Evolutionary conservation across 768 basidiomycete genomes (phyloP).

Genomic region (Xerocomellus intermedius): DNA sequence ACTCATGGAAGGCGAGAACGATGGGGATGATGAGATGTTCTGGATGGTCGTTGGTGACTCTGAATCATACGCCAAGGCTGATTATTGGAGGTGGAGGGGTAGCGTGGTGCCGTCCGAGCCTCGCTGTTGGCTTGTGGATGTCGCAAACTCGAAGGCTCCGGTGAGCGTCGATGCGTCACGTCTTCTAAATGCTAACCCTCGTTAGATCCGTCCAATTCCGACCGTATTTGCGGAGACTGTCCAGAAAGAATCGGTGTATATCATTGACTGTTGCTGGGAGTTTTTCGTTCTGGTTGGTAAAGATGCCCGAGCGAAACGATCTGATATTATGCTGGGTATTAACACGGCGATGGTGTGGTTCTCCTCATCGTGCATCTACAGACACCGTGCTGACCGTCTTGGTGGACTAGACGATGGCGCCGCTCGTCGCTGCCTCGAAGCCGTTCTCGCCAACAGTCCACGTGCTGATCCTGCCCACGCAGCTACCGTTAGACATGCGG

Average conservation of each 20-base stretch:
- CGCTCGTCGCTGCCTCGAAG: slow-evolving; percentile 46
- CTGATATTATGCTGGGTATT: slow-evolving; percentile 62
- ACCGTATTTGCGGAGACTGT: slow-evolving; percentile 40
- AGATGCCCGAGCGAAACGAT: slow-evolving; percentile 58
- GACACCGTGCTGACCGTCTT: neutral
- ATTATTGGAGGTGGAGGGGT: slow-evolving; percentile 79
- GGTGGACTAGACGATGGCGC: slow-evolving; percentile 50
- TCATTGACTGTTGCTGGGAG: slow-evolving; percentile 80
- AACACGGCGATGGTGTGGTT: slow-evolving; percentile 50
- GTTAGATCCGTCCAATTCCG: slow-evolving; percentile 47
- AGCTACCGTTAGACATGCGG: slow-evolving; percentile 68
- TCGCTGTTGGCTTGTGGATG: slow-evolving; percentile 59
- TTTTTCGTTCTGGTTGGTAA: slow-evolving; percentile 71
- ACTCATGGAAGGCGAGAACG: slow-evolving; percentile 62
- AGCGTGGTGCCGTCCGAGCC: slow-evolving; percentile 42
- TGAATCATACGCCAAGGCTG: slow-evolving; percentile 65
- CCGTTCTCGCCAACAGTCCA: slow-evolving; percentile 77
- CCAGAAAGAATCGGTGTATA: slow-evolving; percentile 50
- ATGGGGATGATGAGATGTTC: slow-evolving; percentile 71
- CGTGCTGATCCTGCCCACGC: slow-evolving; percentile 69
- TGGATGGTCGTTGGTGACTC: slow-evolving; percentile 84
- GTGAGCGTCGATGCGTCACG: slow-evolving; percentile 36
- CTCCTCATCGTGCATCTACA: neutral
- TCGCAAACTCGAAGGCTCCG: slow-evolving; percentile 29
- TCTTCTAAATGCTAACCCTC: slow-evolving; percentile 1